These are phyloP conservation scores for Albizia julibrissin DNA, from an alignment of 306 rosid species.

Conservation along the genomic window DNA sequence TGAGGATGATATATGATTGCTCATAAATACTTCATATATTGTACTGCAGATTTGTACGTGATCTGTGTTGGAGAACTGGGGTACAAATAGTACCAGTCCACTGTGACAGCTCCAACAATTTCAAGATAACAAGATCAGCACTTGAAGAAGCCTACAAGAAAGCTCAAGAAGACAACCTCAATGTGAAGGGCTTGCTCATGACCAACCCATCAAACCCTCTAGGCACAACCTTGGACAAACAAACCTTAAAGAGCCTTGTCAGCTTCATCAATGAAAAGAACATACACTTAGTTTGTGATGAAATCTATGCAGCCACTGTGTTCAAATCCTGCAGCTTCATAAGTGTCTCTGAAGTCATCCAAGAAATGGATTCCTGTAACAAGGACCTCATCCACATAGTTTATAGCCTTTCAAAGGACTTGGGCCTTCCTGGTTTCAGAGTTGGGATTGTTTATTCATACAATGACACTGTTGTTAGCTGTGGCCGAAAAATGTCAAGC, in stretches of 20 bases:
- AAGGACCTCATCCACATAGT: conserved; percentile 71
- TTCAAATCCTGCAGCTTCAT: conserved; percentile 46
- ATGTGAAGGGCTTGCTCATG: conserved; percentile 70
- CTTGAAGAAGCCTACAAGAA: conserved; percentile 65
- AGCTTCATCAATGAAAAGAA: conserved; percentile 61
- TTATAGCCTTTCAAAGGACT: conserved; percentile 80
- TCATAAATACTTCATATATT: neutral
- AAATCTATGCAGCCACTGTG: conserved; percentile 78
- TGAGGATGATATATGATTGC: neutral
- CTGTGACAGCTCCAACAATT: conserved; percentile 73
- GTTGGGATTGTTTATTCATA: conserved; percentile 87
- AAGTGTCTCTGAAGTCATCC: conserved; percentile 63
- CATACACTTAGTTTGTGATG: conserved; percentile 80
- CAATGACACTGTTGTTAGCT: conserved; percentile 62
- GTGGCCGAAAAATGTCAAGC: conserved; percentile 79
- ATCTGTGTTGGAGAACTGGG: conserved; percentile 79
- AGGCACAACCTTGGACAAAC: conserved; percentile 62
- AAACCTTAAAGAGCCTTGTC: conserved; percentile 60
- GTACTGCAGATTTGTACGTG: conserved; percentile 73
- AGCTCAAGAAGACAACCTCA: conserved; percentile 54
- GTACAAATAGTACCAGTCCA: conserved; percentile 59
- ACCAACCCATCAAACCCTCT: conserved; percentile 92
- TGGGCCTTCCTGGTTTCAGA: conserved; percentile 87
- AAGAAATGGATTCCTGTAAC: conserved; percentile 47
- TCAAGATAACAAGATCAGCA: conserved; percentile 63